phyloP scores from a whole-genome alignment of 179 eudicot genomes.

The Carnegiea gigantea region DNA sequence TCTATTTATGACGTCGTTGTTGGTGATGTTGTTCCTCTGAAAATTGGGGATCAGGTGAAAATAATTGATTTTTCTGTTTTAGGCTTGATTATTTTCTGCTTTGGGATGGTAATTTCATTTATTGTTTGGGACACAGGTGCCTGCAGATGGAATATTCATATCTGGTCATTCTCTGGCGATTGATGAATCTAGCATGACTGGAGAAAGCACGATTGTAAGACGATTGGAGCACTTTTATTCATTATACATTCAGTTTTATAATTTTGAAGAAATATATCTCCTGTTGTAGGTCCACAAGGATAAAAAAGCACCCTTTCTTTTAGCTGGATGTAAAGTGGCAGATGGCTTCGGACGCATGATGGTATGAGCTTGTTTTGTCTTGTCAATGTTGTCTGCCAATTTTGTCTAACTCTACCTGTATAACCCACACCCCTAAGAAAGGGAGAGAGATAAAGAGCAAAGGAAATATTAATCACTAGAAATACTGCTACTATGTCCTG shows the following conservation, averaged over 20 bases:
- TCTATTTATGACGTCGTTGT: conserved; percentile 84
- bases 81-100: conserved; percentile 6
- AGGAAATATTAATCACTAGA: background rate
- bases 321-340: conserved; percentile 94
- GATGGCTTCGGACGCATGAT: conserved; percentile 93
- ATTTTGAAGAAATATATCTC: conserved; percentile 22
- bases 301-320: conserved; percentile 67
- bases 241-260: conserved; percentile 1
- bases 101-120: conserved; percentile 5
- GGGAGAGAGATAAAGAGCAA: background rate
- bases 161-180: conserved; percentile 79
- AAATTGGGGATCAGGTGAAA: conserved; percentile 87
- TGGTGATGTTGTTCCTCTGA: conserved; percentile 88
- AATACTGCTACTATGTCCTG: background rate
- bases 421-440: background rate
- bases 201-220: conserved; percentile 95
- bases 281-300: conserved; percentile 64
- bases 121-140: conserved; percentile 45
- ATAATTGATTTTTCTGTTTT: conserved; percentile 3
- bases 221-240: conserved; percentile 25
- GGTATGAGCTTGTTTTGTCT: conserved; percentile 43
- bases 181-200: conserved; percentile 99
- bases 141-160: conserved; percentile 81
- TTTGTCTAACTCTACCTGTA: background rate
- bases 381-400: background rate